These are phyloP conservation scores for Lipomyces sp. DNA, from an alignment of 805 yeast genomes.

Conservation along the genomic window DNA sequence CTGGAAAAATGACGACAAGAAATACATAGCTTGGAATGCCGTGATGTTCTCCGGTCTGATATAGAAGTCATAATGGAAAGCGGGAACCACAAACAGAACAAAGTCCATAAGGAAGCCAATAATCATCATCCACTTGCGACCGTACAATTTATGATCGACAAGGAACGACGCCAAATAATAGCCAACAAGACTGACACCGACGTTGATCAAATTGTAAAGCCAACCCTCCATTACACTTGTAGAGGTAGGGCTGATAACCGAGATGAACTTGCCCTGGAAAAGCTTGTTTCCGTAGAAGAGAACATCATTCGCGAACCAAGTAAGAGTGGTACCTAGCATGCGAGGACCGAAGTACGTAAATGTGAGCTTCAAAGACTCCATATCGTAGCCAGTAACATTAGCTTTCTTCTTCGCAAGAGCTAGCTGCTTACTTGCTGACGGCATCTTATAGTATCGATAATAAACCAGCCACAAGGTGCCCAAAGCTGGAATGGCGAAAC, in stretches of 20 bases:
- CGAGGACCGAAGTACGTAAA: slow-evolving; percentile 44
- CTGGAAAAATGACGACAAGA: slow-evolving; percentile 64
- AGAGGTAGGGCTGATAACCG: slow-evolving; percentile 54
- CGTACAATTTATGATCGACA: slow-evolving; percentile 55
- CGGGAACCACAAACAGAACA: slow-evolving; percentile 53
- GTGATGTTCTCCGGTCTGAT: slow-evolving; percentile 38
- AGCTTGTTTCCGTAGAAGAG: slow-evolving; percentile 70
- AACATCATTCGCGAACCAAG: slow-evolving; percentile 70
- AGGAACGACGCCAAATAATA: slow-evolving; percentile 63
- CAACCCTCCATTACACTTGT: slow-evolving; percentile 59
- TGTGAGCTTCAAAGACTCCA: slow-evolving; percentile 41
- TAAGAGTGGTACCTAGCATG: slow-evolving; percentile 56
- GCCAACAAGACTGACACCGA: slow-evolving; percentile 66
- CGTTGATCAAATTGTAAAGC: slow-evolving; percentile 49
- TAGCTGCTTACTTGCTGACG: slow-evolving; percentile 43
- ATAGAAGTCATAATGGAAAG: slow-evolving; percentile 55
- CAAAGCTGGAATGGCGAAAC: slow-evolving; percentile 48
- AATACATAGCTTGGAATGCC: slow-evolving; percentile 59
- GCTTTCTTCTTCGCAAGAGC: slow-evolving; percentile 43
- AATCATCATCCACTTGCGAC: slow-evolving; percentile 63
- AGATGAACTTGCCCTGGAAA: slow-evolving; percentile 49
- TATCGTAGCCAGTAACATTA: slow-evolving; percentile 48
- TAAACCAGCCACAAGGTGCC: slow-evolving; percentile 49
- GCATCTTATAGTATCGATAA: slow-evolving; percentile 48
- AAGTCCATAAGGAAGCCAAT: slow-evolving; percentile 63